Base-by-base conservation (phyloP, 1,284 basidiomycete species). In the Ustilago crameri region DNA sequence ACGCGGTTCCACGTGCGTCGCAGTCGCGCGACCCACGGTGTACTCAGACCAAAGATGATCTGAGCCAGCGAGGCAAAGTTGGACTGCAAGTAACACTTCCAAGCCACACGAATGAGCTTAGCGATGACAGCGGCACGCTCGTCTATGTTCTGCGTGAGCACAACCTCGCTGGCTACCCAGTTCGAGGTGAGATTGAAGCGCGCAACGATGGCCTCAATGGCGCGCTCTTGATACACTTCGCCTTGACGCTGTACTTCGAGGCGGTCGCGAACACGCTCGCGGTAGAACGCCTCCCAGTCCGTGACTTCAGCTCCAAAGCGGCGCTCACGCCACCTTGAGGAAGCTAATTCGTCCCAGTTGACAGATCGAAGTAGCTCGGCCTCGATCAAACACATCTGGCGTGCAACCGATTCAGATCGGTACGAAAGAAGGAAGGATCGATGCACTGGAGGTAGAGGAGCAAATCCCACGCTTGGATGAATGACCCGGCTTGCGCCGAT, bases 311-410 rank as follows among this genome's bases (percentile, higher is more conserved):
- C 87, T 86, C 34, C 74, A 51, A 62, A 64, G 20, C 58, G 54
- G 41, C 62, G 66, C 49, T 84, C 83, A 24, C 83, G 81, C 84
- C 85, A 85, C 18, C 75, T 59, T 27, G 76, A 71, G 12, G 89
- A 86, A 30, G 92, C 88, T 12, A 94, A 85, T 76, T 94, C 92
- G 76, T 93, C 91, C 80, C 92, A 93, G 75, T 89, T 90, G 79
- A 95, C 87, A 20, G 88, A 87, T 78, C 91, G 88, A 81, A 94
- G 91, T 53, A 95, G 84, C 78, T 95, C 93, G 18, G 91, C 87
- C 72, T 95, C 93, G 76, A 95, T 93, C 86, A 93, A 89, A 12
- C 90, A 88, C 79, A 94, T 91, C 75, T 94, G 91, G 54, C 90
- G 87, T 0, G 91, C 91, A 22, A 95, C 84, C 4, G 85, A 85